A percentile compares a stretch with the other conserved stretches of the same genome.
phyloP scores from a whole-genome alignment of 1,284 basidiomycete genomes.

The Pulveroboletus sp. region DNA sequence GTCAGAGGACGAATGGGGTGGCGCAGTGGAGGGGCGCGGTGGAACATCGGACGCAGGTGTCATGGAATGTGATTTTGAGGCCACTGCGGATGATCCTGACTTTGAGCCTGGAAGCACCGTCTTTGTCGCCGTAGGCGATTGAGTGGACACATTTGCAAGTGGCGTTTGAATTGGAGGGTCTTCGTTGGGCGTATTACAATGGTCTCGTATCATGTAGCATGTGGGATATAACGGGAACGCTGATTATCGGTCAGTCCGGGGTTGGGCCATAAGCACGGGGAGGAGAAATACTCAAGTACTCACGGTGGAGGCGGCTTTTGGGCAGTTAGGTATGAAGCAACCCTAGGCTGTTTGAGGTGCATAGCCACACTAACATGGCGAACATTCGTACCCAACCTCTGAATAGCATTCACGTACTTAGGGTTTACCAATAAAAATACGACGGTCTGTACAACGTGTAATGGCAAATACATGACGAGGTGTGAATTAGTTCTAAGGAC shows the following conservation, averaged over 20 bases:
- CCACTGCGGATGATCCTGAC: conserved; percentile 6
- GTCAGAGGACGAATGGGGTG: conserved; percentile 26
- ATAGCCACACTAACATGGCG: conserved; percentile 9
- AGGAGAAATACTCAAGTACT: not conserved
- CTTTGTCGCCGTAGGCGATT: conserved; percentile 16
- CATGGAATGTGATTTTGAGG: conserved; percentile 11
- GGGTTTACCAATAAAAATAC: conserved; percentile 12
- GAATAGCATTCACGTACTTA: too few species aligned
- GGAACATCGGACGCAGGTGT: conserved; percentile 20
- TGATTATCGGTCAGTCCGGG: not conserved
- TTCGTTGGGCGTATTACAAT: conserved; percentile 14
- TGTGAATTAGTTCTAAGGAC: conserved; percentile 13
- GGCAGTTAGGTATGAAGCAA: not conserved
- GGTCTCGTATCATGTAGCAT: conserved; percentile 38
- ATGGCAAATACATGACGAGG: conserved; percentile 22
- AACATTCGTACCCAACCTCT: not conserved
- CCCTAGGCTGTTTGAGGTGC: not conserved
- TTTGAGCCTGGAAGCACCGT: conserved; percentile 7
- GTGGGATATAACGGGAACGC: conserved; percentile 12
- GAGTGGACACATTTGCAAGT: conserved; percentile 25
- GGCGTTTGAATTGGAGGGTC: conserved; percentile 17
- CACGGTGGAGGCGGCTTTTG: not conserved
- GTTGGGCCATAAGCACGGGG: not conserved
- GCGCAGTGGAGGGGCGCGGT: conserved; percentile 35
- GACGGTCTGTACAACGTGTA: conserved; percentile 18